Base-by-base conservation (phyloP, 129 eudicot species). In the Kitagawia praeruptora region DNA sequence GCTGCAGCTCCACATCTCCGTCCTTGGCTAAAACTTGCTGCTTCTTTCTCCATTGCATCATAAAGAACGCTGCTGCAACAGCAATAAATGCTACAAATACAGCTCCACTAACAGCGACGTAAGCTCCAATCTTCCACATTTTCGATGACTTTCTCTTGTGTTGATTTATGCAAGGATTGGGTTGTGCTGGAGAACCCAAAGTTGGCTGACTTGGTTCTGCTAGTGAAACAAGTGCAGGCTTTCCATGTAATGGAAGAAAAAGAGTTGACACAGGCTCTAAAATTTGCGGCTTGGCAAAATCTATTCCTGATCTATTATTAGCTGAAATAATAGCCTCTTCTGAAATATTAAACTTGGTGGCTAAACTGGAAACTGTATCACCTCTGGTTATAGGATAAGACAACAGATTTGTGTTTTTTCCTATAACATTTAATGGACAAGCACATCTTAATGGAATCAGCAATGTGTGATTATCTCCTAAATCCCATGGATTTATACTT, bases 1-100 rank as follows among this genome's bases (percentile, higher is more conserved):
- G 87, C 77, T 92, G 97, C 53, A 88, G 85, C 94, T 91, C 98
- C 73, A 83, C 46, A 77, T 91, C 95, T 16, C 56, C 83, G 21
- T 74, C 80, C 66, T 84, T 87, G 28, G 78, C 80, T 0, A 46
- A 45, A 38, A 64, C 64, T 81, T 75, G 54, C 76, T 58, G 75
- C 71, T 75, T 83, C 34, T 75, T 80, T 80, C 80, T 85, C 81
- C 83, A 42, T 9, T 81, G 81, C 63, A 84, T 21, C 7, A 86
- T 51, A 75, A 86, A 76, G 19, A 85, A 82, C 0, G 83, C 85
- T 41, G 79, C 89, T 2, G 64, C 85, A 77, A 84, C 74, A 6
- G 87, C 88, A 28, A 87, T 44, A 76, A 80, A 70, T 51, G 80
- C 81, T 25, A 34, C 84, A 39, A 93, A 81, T 53, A 87, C 91